phyloP scores from a whole-genome alignment of 169 alveolate genomes.

The Plasmodium yoelii region DNA sequence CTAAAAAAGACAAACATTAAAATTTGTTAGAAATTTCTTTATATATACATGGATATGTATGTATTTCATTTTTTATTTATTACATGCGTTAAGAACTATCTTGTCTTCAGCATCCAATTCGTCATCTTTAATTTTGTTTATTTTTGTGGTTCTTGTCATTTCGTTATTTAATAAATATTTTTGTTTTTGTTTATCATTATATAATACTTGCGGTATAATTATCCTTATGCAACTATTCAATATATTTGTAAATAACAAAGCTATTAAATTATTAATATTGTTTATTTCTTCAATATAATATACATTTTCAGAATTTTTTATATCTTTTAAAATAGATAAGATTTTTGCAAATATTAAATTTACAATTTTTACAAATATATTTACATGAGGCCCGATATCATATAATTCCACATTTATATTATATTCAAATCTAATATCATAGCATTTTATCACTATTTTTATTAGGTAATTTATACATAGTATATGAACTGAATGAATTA shows the following conservation, averaged over 20 bases:
- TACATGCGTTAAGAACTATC: constrained; percentile 64
- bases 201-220: constrained; percentile 38
- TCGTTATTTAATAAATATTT: constrained; percentile 32
- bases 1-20: background rate
- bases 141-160: constrained; percentile 6
- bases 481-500: constrained; percentile 57
- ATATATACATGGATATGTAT: background rate
- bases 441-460: constrained; percentile 44
- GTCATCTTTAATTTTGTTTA: background rate
- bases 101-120: constrained; percentile 29
- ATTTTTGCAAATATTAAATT: constrained; percentile 69
- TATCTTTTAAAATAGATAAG: constrained; percentile 49
- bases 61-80: background rate
- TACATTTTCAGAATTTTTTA: constrained; percentile 26
- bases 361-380: constrained; percentile 68
- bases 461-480: constrained; percentile 58
- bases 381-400: constrained; percentile 68
- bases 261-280: constrained; percentile 43
- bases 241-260: constrained; percentile 42
- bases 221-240: constrained; percentile 47
- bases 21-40: background rate
- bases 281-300: constrained; percentile 42
- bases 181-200: constrained; percentile 40
- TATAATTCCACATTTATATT: constrained; percentile 64
- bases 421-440: constrained; percentile 33